Evolutionary conservation across 805 yeast genomes (phyloP).

Genomic region (Candida chilensis): DNA sequence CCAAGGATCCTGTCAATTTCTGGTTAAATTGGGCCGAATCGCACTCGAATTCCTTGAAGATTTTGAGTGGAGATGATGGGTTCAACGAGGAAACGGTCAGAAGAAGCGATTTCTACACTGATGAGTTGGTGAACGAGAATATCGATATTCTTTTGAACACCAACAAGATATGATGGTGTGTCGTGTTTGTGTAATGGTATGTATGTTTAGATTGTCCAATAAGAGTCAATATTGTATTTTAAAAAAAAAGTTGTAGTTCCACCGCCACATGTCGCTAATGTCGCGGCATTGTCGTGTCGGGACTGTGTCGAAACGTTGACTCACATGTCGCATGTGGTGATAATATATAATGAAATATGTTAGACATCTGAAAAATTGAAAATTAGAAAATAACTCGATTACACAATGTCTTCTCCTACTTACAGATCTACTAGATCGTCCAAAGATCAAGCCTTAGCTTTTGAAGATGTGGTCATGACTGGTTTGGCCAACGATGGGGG

Average conservation of each 20-base stretch:
- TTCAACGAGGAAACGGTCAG: conserved; percentile 85
- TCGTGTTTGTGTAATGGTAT: not conserved
- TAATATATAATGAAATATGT: no score
- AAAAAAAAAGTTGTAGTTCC: conserved; percentile 4
- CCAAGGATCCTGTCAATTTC: conserved; percentile 71
- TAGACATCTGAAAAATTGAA: no score
- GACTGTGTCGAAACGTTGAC: no score
- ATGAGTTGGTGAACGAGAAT: conserved; percentile 71
- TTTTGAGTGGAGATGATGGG: conserved; percentile 83
- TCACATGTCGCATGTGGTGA: not conserved
- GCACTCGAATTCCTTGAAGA: conserved; percentile 78
- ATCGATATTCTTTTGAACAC: conserved; percentile 65
- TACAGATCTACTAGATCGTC: conserved; percentile 79
- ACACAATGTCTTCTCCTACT: conserved; percentile 32
- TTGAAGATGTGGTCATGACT: conserved; percentile 76
- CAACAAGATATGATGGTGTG: conserved; percentile 24
- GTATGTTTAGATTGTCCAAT: not conserved
- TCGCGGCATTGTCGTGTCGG: conserved; percentile 7
- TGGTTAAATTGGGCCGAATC: conserved; percentile 67
- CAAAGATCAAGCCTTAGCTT: conserved; percentile 41
- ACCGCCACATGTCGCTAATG: not conserved
- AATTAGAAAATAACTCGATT: no score
- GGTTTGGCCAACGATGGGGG: conserved; percentile 98
- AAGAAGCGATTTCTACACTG: conserved; percentile 69
- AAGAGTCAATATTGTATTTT: not conserved